phyloP scores from a whole-genome alignment of 768 basidiomycete species.

The Phanerodontia chrysosporium region DNA sequence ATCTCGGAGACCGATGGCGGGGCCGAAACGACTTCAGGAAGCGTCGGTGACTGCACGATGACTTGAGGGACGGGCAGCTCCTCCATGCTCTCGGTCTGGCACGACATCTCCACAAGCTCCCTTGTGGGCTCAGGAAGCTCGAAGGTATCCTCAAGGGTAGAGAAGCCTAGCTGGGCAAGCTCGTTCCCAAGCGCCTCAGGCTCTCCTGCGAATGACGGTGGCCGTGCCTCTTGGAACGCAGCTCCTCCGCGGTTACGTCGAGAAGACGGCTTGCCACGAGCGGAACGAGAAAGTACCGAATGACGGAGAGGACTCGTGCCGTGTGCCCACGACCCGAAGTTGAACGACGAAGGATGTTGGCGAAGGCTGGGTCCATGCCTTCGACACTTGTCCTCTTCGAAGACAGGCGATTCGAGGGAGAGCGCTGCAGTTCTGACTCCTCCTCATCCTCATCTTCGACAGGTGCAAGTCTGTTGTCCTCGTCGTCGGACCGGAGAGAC shows the following conservation, averaged over 20 bases:
- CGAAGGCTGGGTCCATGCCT: constrained; percentile 85
- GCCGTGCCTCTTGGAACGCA: constrained; percentile 66
- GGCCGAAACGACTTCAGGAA: constrained; percentile 19
- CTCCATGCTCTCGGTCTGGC: constrained; percentile 57
- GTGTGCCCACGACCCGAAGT: constrained; percentile 37
- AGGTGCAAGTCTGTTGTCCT: constrained; percentile 26
- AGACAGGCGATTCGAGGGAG: constrained; percentile 36
- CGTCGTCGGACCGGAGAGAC: constrained; percentile 16
- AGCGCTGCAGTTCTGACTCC: constrained; percentile 26
- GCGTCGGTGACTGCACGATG: constrained; percentile 16
- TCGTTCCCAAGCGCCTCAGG: constrained; percentile 72
- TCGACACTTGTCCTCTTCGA: constrained; percentile 74
- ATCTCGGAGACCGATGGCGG: constrained; percentile 28
- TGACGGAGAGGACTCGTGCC: constrained; percentile 59
- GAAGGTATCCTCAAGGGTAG: constrained; percentile 32
- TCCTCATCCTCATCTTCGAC: constrained; percentile 42
- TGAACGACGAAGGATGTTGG: constrained; percentile 66
- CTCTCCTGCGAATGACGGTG: constrained; percentile 64
- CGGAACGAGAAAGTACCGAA: constrained; percentile 46
- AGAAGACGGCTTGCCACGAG: constrained; percentile 43
- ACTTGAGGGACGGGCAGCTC: constrained; percentile 28
- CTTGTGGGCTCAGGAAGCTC: constrained; percentile 30
- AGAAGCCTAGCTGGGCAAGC: constrained; percentile 39
- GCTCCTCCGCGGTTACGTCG: constrained; percentile 62
- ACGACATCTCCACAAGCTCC: constrained; percentile 58